Conservation (phyloP, 257 asterid species). For the Coffea canephora region DNA sequence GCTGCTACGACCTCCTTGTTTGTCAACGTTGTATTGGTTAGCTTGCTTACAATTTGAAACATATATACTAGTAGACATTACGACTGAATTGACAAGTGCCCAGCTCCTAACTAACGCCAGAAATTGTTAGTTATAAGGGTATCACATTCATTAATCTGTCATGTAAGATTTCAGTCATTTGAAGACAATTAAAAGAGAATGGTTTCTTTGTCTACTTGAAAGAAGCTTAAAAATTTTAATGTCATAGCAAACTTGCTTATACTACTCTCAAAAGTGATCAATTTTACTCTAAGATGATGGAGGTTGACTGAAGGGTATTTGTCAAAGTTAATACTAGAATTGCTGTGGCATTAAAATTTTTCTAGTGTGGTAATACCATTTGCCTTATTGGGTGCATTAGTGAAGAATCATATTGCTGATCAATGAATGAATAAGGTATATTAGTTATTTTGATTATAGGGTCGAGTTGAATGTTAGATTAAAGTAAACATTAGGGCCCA, state of each 20-base stretch:
- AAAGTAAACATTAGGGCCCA: background rate
- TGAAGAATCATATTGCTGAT: too few species aligned
- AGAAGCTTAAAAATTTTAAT: background rate
- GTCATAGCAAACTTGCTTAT: too few species aligned
- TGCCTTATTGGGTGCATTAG: background rate
- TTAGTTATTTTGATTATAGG: background rate
- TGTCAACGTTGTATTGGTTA: slow-evolving; percentile 6
- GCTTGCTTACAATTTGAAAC: background rate
- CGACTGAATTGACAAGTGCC: background rate
- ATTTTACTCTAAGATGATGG: too few species aligned
- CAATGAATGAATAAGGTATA: background rate
- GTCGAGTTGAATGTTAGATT: background rate
- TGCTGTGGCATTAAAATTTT: too few species aligned
- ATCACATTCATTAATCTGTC: background rate
- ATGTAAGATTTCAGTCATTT: background rate
- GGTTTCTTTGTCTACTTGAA: background rate
- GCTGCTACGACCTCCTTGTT: background rate
- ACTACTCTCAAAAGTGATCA: too few species aligned
- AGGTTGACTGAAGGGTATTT: too few species aligned
- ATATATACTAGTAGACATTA: background rate
- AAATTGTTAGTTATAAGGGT: background rate
- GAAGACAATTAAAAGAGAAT: background rate
- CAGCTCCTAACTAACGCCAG: background rate
- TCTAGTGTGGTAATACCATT: too few species aligned
- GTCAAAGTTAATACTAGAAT: too few species aligned